Evolutionary conservation across 768 basidiomycete species (phyloP).

Genomic region (Tephrocybe sp.): DNA sequence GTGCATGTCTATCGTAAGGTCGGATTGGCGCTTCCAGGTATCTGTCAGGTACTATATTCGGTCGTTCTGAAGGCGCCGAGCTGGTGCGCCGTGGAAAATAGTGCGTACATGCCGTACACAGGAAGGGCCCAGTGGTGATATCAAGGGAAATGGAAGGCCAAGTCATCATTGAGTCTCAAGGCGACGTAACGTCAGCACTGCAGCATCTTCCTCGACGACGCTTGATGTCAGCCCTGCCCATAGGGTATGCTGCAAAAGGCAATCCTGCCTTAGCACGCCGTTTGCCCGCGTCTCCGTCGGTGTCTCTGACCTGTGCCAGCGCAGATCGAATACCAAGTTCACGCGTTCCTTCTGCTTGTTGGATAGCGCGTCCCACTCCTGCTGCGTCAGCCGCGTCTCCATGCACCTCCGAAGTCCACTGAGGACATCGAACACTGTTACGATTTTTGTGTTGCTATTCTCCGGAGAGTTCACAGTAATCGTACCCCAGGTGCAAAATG

Average conservation of each 20-base stretch:
- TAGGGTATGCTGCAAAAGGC: constrained; percentile 43
- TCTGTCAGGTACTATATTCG: too few species aligned
- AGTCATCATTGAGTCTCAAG: not conserved
- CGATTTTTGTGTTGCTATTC: constrained; percentile 24
- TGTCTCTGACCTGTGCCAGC: constrained; percentile 40
- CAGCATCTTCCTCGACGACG: constrained; percentile 34
- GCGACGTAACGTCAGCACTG: constrained; percentile 45
- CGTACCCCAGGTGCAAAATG: constrained; percentile 43
- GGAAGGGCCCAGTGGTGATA: too few species aligned
- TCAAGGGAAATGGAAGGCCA: not conserved
- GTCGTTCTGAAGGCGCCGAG: too few species aligned
- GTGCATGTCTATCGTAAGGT: not conserved
- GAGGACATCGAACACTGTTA: constrained; percentile 55
- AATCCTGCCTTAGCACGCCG: constrained; percentile 51
- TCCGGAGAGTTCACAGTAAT: constrained; percentile 18
- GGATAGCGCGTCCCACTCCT: constrained; percentile 44
- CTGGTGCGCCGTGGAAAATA: too few species aligned
- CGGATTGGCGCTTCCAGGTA: not conserved
- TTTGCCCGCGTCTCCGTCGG: constrained; percentile 32
- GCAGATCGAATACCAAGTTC: constrained; percentile 39
- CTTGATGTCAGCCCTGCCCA: constrained; percentile 54
- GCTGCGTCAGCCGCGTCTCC: constrained; percentile 33
- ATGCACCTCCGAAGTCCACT: constrained; percentile 42
- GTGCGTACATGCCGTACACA: too few species aligned
- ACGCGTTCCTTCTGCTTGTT: constrained; percentile 43